Conservation (phyloP, 352 stramenopile species). For the Pythium utonaiense region DNA sequence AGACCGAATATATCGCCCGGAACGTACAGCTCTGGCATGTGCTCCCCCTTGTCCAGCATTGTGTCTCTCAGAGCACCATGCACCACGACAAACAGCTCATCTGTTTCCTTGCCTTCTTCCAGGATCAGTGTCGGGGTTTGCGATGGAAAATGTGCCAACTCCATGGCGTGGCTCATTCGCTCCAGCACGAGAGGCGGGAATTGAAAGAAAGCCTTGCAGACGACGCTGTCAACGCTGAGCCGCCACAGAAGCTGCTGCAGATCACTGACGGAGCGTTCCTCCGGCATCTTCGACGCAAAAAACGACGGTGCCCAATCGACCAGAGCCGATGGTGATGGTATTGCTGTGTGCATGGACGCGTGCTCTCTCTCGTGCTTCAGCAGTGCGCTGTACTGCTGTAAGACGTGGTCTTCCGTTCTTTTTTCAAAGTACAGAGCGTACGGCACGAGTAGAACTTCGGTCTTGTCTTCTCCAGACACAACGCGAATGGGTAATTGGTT, state of each 20-base stretch:
- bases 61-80: conserved; percentile 21
- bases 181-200: conserved; percentile 55
- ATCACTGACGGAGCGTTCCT: conserved; percentile 16
- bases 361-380: not conserved
- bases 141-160: conserved; percentile 25
- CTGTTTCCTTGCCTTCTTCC: conserved; percentile 24
- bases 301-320: conserved; percentile 12
- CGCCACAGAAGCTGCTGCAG: conserved; percentile 28
- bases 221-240: conserved; percentile 28
- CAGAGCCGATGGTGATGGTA: not conserved
- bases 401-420: conserved; percentile 37
- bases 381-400: conserved; percentile 29
- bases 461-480: conserved; percentile 34
- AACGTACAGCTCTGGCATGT: not conserved
- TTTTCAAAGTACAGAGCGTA: conserved; percentile 32
- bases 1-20: conserved; percentile 22
- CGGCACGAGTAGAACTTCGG: conserved; percentile 45
- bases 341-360: not conserved
- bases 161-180: conserved; percentile 41
- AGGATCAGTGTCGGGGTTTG: conserved; percentile 9
- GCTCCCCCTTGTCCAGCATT: not conserved
- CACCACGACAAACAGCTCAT: conserved; percentile 35
- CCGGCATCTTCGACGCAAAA: conserved; percentile 10
- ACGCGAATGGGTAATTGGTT: conserved; percentile 29
- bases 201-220: conserved; percentile 49